Evolutionary conservation across 2,329 filamentous ascomycete species (phyloP).

Genomic region (Penicillium griseofulvum): DNA sequence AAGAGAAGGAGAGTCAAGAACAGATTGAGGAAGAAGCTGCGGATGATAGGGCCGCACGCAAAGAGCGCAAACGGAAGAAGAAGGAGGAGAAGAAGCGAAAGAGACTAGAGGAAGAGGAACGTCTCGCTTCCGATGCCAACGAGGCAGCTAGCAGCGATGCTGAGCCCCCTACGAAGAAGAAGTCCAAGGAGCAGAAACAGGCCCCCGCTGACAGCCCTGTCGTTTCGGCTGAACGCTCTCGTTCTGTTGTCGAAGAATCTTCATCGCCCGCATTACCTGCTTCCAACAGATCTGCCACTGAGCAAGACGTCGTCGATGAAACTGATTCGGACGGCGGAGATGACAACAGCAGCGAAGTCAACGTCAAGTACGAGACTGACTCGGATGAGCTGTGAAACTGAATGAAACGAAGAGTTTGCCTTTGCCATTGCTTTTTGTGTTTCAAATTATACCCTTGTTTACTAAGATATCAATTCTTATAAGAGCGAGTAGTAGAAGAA

Average conservation of each 20-base stretch:
- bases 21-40: constrained; percentile 1
- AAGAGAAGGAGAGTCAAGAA: neutral
- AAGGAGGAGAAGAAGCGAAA: constrained; percentile 5
- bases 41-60: neutral
- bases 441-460: neutral
- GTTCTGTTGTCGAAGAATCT: neutral
- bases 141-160: neutral
- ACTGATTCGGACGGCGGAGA: neutral
- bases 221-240: neutral
- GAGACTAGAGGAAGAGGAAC: neutral
- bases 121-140: neutral
- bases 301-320: neutral
- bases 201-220: neutral
- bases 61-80: constrained; percentile 1
- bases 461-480: neutral
- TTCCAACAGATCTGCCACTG: neutral
- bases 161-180: neutral
- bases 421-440: neutral
- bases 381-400: neutral
- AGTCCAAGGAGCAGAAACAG: constrained; percentile 8
- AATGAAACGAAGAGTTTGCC: neutral
- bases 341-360: neutral
- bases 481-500: neutral
- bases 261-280: neutral
- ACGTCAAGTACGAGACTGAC: neutral